Base-by-base conservation (phyloP, 2,329 filamentous ascomycete genomes). In the Cladorrhinum sp. region DNA sequence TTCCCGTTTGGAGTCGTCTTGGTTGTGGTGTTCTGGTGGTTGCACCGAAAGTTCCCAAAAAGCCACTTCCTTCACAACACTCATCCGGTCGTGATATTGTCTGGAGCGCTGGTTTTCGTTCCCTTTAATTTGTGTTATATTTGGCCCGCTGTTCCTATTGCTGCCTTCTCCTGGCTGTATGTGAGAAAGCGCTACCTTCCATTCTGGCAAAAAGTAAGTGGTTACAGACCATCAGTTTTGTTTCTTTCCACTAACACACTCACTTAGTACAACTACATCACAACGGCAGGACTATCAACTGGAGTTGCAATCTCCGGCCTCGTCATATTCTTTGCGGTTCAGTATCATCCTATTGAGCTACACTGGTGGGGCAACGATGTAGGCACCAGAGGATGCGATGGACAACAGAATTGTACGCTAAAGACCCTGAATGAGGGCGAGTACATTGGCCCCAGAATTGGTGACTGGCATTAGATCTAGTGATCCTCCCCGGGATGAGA, bases 291-390 rank as follows among this genome's bases (percentile, higher is more conserved):
- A 2, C 75, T 86, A 45, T 83, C 85, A 55, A 79, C 81, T 45
- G 84, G 83, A n/a, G 78, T 85, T 1, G 81, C 81, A 0, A 69
- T 87, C n/a, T 79, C 72, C 32, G 79, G 81, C 27, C 79, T 85
- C 51, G 70, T 85, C 36, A 76, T 85, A 48, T 80, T 74, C 76
- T 36, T 74, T 83, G 49, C 76, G 76, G 51, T 72, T 82, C 67
- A 81, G 78, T 48, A 71, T 72, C 57, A 57, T 18, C 63, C 61
- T 10, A 74, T 76, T 4, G 57, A 70, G 0, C 73, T 83, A 59
- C 60, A 68, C 0, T 87, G 84, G 80, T 82, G 80, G 80, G 79
- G 79, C 1, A 80, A 78, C 61, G 71, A 68, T 0, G 73, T 77
- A 1, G 16, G 63, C 9, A 22, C 22, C 8, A 38, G 57, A 16